A percentile compares a stretch with the other conserved stretches of the same genome.
These are phyloP conservation scores for Thielaviopsis populi DNA, from an alignment of 2,329 filamentous ascomycete genomes.

Conservation along the genomic window DNA sequence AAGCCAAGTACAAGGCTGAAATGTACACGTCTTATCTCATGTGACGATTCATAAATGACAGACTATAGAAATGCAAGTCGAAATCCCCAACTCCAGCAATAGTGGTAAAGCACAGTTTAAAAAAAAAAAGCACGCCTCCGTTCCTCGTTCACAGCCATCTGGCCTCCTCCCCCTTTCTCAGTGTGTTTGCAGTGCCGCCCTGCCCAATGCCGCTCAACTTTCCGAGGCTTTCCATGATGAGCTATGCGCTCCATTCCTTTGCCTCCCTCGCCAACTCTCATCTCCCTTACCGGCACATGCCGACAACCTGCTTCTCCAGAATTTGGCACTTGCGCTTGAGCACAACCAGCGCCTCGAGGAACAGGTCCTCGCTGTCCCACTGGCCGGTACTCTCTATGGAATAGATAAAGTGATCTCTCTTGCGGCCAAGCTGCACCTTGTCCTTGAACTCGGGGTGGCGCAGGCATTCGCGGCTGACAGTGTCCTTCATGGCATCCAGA, in stretches of 20 bases:
- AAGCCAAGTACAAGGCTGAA: conserved; percentile 5
- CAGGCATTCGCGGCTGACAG: conserved; percentile 82
- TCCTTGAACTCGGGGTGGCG: conserved; percentile 85
- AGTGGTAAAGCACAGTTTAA: conserved; percentile 20
- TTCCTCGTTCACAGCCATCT: conserved; percentile 3
- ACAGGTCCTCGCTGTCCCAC: conserved; percentile 84
- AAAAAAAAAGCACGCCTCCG: conserved; percentile 18
- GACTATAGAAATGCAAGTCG: conserved; percentile 12
- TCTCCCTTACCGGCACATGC: conserved; percentile 38
- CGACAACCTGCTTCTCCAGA: conserved; percentile 54
- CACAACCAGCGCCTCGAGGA: conserved; percentile 74
- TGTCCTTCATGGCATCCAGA: conserved; percentile 77
- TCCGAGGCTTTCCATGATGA: neutral
- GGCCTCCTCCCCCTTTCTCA: neutral
- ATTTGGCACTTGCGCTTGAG: conserved; percentile 71
- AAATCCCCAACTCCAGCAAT: conserved; percentile 15
- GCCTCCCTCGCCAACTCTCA: neutral
- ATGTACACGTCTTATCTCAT: conserved; percentile 2
- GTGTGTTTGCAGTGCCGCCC: too few relatives aligned
- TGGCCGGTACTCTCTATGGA: conserved; percentile 89
- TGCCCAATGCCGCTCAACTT: neutral
- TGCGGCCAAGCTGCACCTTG: conserved; percentile 83
- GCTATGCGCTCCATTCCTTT: neutral
- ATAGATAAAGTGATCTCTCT: conserved; percentile 96
- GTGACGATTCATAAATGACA: conserved; percentile 6